These are phyloP conservation scores for Pichia sporocuriosa DNA, from an alignment of 805 yeast species.

Conservation along the genomic window DNA sequence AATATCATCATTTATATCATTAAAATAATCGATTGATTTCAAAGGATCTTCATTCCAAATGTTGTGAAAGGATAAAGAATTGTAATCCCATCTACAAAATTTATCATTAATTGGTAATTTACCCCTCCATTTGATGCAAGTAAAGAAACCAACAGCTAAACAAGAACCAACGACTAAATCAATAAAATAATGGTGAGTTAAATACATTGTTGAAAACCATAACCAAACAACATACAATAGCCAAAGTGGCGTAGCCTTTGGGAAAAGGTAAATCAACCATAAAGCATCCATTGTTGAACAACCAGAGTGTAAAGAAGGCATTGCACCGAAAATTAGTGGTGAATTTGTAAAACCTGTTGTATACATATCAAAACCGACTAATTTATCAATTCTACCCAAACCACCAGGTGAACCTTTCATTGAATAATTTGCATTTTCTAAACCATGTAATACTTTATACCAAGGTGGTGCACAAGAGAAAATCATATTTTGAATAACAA, in stretches of 20 bases:
- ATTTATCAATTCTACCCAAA: constrained; percentile 71
- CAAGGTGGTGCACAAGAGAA: constrained; percentile 98
- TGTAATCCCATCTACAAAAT: constrained; percentile 42
- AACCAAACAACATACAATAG: constrained; percentile 81
- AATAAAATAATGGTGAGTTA: constrained; percentile 93
- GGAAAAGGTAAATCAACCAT: constrained; percentile 79
- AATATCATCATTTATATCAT: background rate
- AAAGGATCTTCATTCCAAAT: constrained; percentile 21
- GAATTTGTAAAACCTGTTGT: constrained; percentile 76
- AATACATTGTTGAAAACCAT: constrained; percentile 98
- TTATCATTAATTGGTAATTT: constrained; percentile 48
- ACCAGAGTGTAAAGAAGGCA: constrained; percentile 82
- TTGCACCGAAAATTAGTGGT: constrained; percentile 83
- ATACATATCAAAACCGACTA: constrained; percentile 77
- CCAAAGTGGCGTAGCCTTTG: constrained; percentile 58
- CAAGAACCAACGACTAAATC: constrained; percentile 92
- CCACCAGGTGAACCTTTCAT: constrained; percentile 98
- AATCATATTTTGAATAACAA: constrained; percentile 59
- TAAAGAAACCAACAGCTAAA: constrained; percentile 65
- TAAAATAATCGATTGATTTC: constrained; percentile 4
- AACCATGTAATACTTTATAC: constrained; percentile 81
- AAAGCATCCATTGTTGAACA: constrained; percentile 91
- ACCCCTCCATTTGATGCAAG: constrained; percentile 53
- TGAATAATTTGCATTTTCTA: constrained; percentile 82
- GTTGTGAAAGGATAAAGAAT: constrained; percentile 11